phyloP scores from a whole-genome alignment of 805 yeast species.

The Ogataea ganodermae region DNA sequence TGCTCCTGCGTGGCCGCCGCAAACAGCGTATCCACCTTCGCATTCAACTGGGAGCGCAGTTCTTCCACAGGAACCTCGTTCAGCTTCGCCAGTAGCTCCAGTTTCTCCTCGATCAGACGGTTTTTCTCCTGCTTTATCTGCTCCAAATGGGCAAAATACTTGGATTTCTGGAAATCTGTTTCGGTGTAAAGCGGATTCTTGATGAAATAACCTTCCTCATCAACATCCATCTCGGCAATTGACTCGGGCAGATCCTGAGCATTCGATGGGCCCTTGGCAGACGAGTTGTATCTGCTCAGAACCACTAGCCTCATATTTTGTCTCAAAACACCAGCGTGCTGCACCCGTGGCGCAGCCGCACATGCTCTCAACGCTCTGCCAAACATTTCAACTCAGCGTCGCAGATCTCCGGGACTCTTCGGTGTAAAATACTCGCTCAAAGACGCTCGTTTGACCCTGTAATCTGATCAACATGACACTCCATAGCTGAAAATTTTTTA shows the following conservation, averaged over 20 bases:
- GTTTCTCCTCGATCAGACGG: constrained; percentile 28
- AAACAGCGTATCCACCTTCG: constrained; percentile 21
- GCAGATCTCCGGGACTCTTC: not conserved
- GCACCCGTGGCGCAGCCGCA: constrained; percentile 6
- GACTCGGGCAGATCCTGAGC: constrained; percentile 9
- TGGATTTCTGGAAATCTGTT: constrained; percentile 26
- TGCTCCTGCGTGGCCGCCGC: constrained; percentile 6
- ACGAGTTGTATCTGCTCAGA: constrained; percentile 10
- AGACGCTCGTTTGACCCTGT: constrained; percentile 1
- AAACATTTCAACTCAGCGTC: constrained; percentile 7
- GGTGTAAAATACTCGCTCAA: not conserved
- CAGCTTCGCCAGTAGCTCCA: constrained; percentile 25
- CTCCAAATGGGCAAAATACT: constrained; percentile 22
- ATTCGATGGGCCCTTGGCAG: not conserved
- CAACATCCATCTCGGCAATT: constrained; percentile 20
- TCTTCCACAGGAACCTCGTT: constrained; percentile 23
- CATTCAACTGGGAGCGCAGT: constrained; percentile 24
- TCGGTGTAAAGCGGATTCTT: constrained; percentile 21
- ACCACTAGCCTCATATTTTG: constrained; percentile 3
- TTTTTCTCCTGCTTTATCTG: constrained; percentile 23
- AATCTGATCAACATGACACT: not conserved
- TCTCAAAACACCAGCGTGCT: constrained; percentile 7
- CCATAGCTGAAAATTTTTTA: not conserved
- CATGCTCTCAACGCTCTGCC: constrained; percentile 12
- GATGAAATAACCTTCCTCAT: constrained; percentile 29